Evolutionary conservation across 768 basidiomycete genomes (phyloP), one percentile per base, ranked within the genome.

Genomic region (Suillus bovinus): DNA sequence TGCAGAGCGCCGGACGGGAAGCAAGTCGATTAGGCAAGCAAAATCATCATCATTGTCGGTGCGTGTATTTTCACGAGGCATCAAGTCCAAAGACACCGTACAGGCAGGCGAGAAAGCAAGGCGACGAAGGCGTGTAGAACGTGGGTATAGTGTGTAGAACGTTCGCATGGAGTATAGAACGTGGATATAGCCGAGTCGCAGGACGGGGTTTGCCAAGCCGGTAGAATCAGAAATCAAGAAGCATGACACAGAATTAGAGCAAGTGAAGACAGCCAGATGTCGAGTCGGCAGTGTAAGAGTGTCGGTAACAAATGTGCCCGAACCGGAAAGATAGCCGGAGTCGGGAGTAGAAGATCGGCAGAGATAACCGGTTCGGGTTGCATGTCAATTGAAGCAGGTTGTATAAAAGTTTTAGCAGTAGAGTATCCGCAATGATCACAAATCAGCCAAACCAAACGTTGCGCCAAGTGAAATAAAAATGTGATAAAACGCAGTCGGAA

Each of bases 71-170:
- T 65, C 65, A 36, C 61, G n/a, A 52, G 59, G 44, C 22, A 50
- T 33, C 53, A 59, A 47, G 61, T 55, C 34, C 53, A 54, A 33
- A 55, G 36, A 16, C n/a, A 9, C 33, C 34, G 16, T 55, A 38
- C 16, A 5, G 17, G 54, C 36, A 65, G 66, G 71, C 27, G 59
- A 9, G 62, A 61, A 63, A 62, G 34, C 67, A 71, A 66, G 60
- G 27, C 42, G 29, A 59, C 63, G 29, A 50, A 56, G 31, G 50
- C 50, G 58, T 33, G 34, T 50, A 36, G 29, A 59, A 36, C 31
- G 29, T 31, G 33, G 13, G 7, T 52, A 31, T 31, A 34, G 50
- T 29, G 58, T 33, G 34, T 50, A 36, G 29, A 59, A n/a, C n/a
- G n/a, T n/a, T n/a, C n/a, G n/a, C n/a, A n/a, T n/a, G n/a, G n/a